These are phyloP conservation scores for Guyanaporus albipodus DNA, from an alignment of 768 basidiomycete species.

Conservation along the genomic window DNA sequence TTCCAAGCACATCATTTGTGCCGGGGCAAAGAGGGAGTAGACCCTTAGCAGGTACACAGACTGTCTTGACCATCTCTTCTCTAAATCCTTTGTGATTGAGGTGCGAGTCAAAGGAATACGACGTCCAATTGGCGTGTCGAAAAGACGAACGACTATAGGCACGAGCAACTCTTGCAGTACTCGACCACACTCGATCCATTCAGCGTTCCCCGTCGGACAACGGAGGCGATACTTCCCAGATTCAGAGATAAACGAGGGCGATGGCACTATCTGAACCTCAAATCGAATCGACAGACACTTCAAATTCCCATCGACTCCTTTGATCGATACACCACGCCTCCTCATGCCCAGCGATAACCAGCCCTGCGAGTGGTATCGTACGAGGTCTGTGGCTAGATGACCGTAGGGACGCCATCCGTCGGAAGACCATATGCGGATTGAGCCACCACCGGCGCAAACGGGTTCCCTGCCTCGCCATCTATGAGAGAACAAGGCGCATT, in stretches of 20 bases:
- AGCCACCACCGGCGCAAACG: not conserved
- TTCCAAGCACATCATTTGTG: conserved; percentile 2
- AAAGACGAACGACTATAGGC: conserved; percentile 3
- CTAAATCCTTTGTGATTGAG: conserved; percentile 10
- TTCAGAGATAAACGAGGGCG: conserved; percentile 7
- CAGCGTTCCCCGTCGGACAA: not conserved
- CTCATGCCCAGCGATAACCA: conserved; percentile 9
- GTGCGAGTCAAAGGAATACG: not conserved
- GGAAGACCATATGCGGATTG: conserved; percentile 3
- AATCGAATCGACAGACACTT: conserved; percentile 6
- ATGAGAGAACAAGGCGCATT: conserved; percentile 15
- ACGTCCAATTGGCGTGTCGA: conserved; percentile 1
- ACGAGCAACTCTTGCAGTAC: conserved; percentile 13
- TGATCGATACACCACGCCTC: conserved; percentile 11
- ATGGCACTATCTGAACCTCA: conserved; percentile 13
- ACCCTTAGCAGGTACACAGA: not conserved
- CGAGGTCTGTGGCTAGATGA: conserved; percentile 1
- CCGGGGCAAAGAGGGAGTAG: conserved; percentile 3
- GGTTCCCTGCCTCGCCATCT: conserved; percentile 12
- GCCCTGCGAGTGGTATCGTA: not conserved
- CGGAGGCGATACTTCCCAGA: conserved; percentile 4
- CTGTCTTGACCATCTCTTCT: not conserved
- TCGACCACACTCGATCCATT: conserved; percentile 11
- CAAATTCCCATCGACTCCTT: conserved; percentile 4
- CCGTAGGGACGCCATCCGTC: not conserved